A percentile compares a stretch with the other conserved stretches of the same genome.
Evolutionary conservation across 257 asterid species (phyloP).

Genomic region (Nicotiana sylvestris): DNA sequence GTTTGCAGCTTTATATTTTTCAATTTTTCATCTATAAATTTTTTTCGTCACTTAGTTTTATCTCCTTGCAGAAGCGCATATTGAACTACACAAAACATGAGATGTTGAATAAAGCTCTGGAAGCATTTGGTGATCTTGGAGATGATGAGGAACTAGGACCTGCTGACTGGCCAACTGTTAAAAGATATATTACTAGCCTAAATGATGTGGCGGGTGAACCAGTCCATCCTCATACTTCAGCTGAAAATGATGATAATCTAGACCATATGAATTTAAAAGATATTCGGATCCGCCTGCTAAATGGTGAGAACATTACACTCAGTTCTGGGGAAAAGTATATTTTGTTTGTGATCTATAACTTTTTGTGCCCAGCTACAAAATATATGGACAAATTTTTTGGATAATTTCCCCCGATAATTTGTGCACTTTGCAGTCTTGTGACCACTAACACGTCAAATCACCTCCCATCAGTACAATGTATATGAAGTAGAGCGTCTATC

Average conservation of each 20-base stretch:
- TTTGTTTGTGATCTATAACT: background rate
- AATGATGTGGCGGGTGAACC: conserved; percentile 63
- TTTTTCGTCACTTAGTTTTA: background rate
- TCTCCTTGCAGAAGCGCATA: conserved; percentile 60
- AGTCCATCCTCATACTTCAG: conserved; percentile 58
- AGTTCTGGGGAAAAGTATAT: background rate
- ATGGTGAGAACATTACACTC: conserved; percentile 46
- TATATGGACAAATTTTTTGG: no score
- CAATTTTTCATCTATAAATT: background rate
- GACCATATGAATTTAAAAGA: conserved; percentile 67
- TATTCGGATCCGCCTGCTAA: conserved; percentile 78
- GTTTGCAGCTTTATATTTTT: background rate
- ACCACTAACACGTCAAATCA: background rate
- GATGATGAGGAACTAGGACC: conserved; percentile 99
- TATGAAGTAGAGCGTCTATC: background rate
- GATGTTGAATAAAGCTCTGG: conserved; percentile 91
- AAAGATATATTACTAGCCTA: conserved; percentile 63
- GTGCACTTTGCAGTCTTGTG: background rate
- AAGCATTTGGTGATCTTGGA: conserved; percentile 86
- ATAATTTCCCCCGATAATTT: background rate
- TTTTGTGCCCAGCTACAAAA: background rate
- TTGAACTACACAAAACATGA: conserved; percentile 76
- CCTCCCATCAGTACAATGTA: background rate
- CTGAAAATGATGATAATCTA: conserved; percentile 38
- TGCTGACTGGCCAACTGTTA: conserved; percentile 89